phyloP scores from a whole-genome alignment of 192 early-diverging fungal species.

The Helicostylum pulchrum region DNA sequence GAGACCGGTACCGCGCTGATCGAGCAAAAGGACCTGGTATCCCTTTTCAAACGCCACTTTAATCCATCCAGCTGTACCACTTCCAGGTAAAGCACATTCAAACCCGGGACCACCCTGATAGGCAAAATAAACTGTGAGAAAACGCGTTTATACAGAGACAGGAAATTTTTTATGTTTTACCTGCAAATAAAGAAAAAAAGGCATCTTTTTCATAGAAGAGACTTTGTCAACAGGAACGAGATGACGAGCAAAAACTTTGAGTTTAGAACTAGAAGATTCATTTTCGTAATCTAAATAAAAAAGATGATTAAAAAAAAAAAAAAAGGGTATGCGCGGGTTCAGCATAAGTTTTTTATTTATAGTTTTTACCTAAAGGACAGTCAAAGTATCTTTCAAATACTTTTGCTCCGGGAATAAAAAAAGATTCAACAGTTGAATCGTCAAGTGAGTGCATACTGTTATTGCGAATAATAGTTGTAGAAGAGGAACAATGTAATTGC shows the following conservation, averaged over 20 bases:
- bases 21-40: conserved; percentile 63
- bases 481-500: neutral
- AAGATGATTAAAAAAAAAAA: neutral
- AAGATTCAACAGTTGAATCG: conserved; percentile 46
- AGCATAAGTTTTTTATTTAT: neutral
- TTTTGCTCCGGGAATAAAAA: conserved; percentile 48
- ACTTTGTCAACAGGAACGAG: conserved; percentile 52
- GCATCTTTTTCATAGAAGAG: conserved; percentile 44
- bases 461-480: neutral
- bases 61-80: conserved; percentile 48
- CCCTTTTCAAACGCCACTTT: conserved; percentile 55
- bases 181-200: conserved; percentile 56
- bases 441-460: conserved; percentile 44
- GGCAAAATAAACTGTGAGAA: neutral
- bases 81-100: conserved; percentile 45
- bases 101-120: conserved; percentile 59
- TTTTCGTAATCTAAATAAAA: conserved; percentile 7
- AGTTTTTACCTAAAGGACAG: conserved; percentile 46
- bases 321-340: neutral
- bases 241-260: conserved; percentile 54
- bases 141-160: neutral
- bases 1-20: conserved; percentile 68
- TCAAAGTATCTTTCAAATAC: conserved; percentile 61
- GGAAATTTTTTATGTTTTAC: conserved; percentile 12
- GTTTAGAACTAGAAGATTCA: conserved; percentile 15